A percentile compares a stretch with the other conserved stretches of the same genome.
Conservation (phyloP, 2,329 filamentous ascomycete species). For the Alternaria atra region DNA sequence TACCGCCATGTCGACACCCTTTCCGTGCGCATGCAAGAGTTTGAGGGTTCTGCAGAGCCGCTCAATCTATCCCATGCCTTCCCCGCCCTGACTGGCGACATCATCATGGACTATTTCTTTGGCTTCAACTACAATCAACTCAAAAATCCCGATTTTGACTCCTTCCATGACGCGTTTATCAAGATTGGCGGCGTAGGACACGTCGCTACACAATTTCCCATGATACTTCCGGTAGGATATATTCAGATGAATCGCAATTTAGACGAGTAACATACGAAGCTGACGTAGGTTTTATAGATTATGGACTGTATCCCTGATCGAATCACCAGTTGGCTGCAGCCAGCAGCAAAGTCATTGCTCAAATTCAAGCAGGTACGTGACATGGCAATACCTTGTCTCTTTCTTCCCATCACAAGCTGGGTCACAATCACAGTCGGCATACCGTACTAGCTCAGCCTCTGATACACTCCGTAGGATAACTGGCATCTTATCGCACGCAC, state of each 20-base stretch:
- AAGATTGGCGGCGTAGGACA: constrained; percentile 44
- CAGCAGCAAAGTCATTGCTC: constrained; percentile 42
- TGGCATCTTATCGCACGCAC: constrained; percentile 37
- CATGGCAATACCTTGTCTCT: not conserved
- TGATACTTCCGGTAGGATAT: constrained; percentile 39
- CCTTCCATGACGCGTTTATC: constrained; percentile 48
- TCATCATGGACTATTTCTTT: constrained; percentile 57
- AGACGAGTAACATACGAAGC: not conserved
- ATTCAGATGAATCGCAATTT: not conserved
- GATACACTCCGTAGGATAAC: constrained; percentile 28
- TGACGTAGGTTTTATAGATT: constrained; percentile 25
- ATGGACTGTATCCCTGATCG: constrained; percentile 45
- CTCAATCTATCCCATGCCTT: constrained; percentile 46
- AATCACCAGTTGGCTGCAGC: constrained; percentile 42
- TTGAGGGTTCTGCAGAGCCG: constrained; percentile 41
- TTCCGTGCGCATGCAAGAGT: constrained; percentile 40
- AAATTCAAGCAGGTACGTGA: constrained; percentile 41
- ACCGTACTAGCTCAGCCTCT: not conserved
- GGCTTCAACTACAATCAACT: constrained; percentile 47
- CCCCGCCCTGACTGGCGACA: constrained; percentile 56
- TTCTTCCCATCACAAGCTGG: not conserved
- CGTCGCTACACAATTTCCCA: constrained; percentile 45
- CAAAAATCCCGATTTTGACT: constrained; percentile 45
- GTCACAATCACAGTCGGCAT: not conserved
- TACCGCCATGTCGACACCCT: constrained; percentile 47